Conservation (phyloP, 2,329 filamentous ascomycete genomes). For the Xylaria sp. region DNA sequence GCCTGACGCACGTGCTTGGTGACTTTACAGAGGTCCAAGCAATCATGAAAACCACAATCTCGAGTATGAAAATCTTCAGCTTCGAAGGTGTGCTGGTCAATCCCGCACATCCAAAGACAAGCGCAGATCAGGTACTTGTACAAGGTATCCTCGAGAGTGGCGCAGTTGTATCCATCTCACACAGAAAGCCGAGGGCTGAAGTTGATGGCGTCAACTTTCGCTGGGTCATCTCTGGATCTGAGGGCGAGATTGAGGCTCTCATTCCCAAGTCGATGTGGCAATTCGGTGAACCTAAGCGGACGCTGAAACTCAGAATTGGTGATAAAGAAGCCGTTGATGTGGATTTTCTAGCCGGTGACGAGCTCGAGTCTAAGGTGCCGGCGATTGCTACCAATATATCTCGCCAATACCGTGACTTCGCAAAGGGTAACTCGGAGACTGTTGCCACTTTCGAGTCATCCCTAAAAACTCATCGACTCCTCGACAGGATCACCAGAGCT, state of each 20-base stretch:
- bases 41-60: constrained; percentile 44
- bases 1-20: constrained; percentile 49
- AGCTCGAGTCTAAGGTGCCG: constrained; percentile 29
- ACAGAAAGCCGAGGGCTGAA: constrained; percentile 37
- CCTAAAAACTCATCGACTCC: constrained; percentile 38
- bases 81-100: constrained; percentile 40
- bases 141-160: constrained; percentile 49
- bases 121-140: constrained; percentile 51
- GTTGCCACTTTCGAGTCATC: constrained; percentile 41
- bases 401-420: constrained; percentile 40
- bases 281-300: constrained; percentile 19
- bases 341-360: constrained; percentile 27
- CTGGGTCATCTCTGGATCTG: constrained; percentile 52
- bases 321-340: constrained; percentile 25
- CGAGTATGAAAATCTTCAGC: constrained; percentile 40
- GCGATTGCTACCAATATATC: constrained; percentile 37
- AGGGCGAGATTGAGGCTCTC: constrained; percentile 50
- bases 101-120: constrained; percentile 42
- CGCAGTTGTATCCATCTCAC: constrained; percentile 46
- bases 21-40: constrained; percentile 45
- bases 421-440: constrained; percentile 32
- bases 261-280: constrained; percentile 39
- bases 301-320: constrained; percentile 39
- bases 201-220: constrained; percentile 43
- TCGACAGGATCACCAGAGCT: constrained; percentile 45